Conservation (phyloP, 805 yeast species). For the Hanseniaspora valbyensis region DNA sequence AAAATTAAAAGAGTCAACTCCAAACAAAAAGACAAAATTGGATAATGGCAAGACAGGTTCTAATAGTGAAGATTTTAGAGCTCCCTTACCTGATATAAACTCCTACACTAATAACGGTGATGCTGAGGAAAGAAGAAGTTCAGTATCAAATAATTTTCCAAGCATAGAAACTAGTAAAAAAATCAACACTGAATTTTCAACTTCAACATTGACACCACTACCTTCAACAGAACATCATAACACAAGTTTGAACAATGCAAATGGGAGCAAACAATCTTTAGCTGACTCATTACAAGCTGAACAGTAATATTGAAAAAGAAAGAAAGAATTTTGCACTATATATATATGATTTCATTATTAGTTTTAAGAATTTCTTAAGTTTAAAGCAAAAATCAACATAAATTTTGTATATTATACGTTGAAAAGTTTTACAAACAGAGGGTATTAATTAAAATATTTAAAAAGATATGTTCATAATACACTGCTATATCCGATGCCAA, state of each 20-base stretch:
- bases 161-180: constrained; percentile 4
- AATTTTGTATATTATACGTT: too few species aligned
- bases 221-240: constrained; percentile 13
- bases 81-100: constrained; percentile 13
- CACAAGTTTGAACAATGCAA: constrained; percentile 2
- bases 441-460: too few species aligned
- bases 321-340: too few species aligned
- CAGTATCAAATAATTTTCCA: background rate
- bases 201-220: constrained; percentile 1
- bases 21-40: constrained; percentile 30
- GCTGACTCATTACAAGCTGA: constrained; percentile 15
- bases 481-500: too few species aligned
- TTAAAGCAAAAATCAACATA: too few species aligned
- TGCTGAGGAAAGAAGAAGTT: constrained; percentile 2
- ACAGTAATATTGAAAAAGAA: too few species aligned
- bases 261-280: constrained; percentile 13
- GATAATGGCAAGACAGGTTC: constrained; percentile 7
- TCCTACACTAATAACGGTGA: background rate
- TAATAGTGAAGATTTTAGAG: constrained; percentile 18
- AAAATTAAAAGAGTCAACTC: constrained; percentile 21
- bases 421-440: too few species aligned
- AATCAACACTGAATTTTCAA: constrained; percentile 7
- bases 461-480: too few species aligned
- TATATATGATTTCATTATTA: background rate
- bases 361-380: too few species aligned